phyloP scores from a whole-genome alignment of 345 rosid species.

The Diplotaxis tenuifolia region DNA sequence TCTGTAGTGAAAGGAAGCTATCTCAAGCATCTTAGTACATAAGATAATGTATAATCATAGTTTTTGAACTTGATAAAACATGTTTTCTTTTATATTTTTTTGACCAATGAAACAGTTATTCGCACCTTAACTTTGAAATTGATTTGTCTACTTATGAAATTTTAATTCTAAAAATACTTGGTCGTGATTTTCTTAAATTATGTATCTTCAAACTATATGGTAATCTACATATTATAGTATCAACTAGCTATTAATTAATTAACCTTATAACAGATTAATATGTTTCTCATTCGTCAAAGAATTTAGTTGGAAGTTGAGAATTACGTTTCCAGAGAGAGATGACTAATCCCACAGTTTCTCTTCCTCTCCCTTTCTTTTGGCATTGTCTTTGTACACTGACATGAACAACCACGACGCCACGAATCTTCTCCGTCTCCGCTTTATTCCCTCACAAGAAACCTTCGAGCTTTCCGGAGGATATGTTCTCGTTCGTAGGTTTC shows the following conservation, averaged over 20 bases:
- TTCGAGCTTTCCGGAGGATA: conserved; percentile 16
- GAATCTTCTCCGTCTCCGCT: conserved; percentile 23
- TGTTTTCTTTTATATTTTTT: not conserved
- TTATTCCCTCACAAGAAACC: conserved; percentile 7
- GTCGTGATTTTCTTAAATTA: not conserved
- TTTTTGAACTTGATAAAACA: not conserved
- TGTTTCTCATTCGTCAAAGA: not conserved
- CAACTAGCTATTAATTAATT: not conserved
- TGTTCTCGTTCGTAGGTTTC: conserved; percentile 28
- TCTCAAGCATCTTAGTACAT: not conserved
- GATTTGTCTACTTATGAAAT: not conserved
- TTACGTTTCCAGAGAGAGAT: conserved; percentile 17
- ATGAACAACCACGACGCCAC: conserved; percentile 31
- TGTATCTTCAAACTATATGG: not conserved
- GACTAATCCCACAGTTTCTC: conserved; percentile 29
- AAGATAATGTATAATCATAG: not conserved
- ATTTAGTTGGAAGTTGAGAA: conserved; percentile 24
- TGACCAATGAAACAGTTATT: not conserved
- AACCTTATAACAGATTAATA: not conserved
- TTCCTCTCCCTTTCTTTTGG: not conserved
- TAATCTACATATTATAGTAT: not conserved
- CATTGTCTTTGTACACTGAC: conserved; percentile 11
- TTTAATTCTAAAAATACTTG: not conserved
- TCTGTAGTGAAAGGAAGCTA: not conserved
- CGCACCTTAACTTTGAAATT: not conserved